Evolutionary conservation across 2,329 filamentous ascomycete species (phyloP).

Genomic region (Aureobasidium sp.): DNA sequence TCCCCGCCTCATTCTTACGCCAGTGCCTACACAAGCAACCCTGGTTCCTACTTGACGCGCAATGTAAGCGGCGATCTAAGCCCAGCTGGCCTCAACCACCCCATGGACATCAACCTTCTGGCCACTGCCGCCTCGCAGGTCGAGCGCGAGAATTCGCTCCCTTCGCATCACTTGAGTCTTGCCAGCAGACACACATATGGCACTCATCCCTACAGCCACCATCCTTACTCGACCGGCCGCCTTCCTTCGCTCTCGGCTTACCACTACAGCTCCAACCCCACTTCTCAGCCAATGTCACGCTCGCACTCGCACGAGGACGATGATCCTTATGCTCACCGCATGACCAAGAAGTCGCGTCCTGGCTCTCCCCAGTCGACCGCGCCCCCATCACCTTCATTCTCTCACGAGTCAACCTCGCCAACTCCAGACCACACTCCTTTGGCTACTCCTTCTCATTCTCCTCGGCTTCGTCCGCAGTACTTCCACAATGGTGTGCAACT

Average conservation of each 20-base stretch:
- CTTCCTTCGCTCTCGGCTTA: conserved; percentile 74
- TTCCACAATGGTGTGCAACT: conserved; percentile 66
- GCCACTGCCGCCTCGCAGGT: conserved; percentile 62
- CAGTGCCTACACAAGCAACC: conserved; percentile 49
- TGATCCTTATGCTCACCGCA: conserved; percentile 67
- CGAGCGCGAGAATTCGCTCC: conserved; percentile 53
- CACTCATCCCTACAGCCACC: conserved; percentile 35
- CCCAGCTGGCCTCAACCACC: conserved; percentile 43
- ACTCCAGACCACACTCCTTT: conserved; percentile 98
- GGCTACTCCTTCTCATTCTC: conserved; percentile 90
- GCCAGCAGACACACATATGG: conserved; percentile 24
- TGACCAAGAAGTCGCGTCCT: conserved; percentile 81
- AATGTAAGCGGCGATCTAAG: conserved; percentile 44
- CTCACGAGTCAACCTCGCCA: conserved; percentile 88
- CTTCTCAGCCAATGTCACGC: conserved; percentile 75
- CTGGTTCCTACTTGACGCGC: conserved; percentile 51
- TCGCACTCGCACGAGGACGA: conserved; percentile 80
- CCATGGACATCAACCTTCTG: conserved; percentile 60
- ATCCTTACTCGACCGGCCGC: conserved; percentile 52
- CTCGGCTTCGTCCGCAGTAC: conserved; percentile 73
- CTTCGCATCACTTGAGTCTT: conserved; percentile 33
- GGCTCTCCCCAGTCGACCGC: conserved; percentile 94
- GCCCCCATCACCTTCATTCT: conserved; percentile 92
- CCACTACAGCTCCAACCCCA: conserved; percentile 46
- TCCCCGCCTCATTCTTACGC: conserved; percentile 86